Conservation (phyloP, 73 alveolate genomes). For the Loxodes magnus region DNA sequence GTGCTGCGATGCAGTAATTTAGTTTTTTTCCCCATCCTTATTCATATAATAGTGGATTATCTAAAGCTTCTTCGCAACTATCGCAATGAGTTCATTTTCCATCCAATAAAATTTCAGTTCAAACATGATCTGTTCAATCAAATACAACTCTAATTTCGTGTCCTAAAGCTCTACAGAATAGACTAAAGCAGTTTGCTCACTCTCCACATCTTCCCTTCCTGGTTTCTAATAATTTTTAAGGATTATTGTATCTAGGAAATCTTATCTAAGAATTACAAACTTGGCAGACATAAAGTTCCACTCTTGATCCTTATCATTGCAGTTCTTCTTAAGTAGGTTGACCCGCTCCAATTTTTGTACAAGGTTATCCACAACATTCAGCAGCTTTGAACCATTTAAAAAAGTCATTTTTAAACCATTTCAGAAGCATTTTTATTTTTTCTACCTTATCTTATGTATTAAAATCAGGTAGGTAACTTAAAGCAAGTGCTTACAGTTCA, state of each 20-base stretch:
- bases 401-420: no score
- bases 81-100: conserved; percentile 80
- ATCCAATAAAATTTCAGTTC: conserved; percentile 58
- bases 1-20: conserved; percentile 64
- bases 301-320: conserved; percentile 39
- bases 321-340: conserved; percentile 31
- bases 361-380: no score
- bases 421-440: no score
- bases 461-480: no score
- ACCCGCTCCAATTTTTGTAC: no score
- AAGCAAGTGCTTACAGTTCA: no score
- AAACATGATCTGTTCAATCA: conserved; percentile 90
- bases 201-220: conserved; percentile 89
- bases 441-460: no score
- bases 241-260: conserved; percentile 68
- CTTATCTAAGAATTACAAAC: conserved; percentile 32
- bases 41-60: conserved; percentile 78
- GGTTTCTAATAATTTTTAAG: conserved; percentile 66
- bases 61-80: conserved; percentile 82
- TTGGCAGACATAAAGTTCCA: conserved; percentile 42
- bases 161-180: conserved; percentile 54
- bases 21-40: conserved; percentile 89
- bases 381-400: no score
- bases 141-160: conserved; percentile 57
- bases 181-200: conserved; percentile 87